Percentiles rank a stretch among this genome's conserved stretches.
phyloP scores from a whole-genome alignment of 116 monocot genomes.

The Iris pallida region DNA sequence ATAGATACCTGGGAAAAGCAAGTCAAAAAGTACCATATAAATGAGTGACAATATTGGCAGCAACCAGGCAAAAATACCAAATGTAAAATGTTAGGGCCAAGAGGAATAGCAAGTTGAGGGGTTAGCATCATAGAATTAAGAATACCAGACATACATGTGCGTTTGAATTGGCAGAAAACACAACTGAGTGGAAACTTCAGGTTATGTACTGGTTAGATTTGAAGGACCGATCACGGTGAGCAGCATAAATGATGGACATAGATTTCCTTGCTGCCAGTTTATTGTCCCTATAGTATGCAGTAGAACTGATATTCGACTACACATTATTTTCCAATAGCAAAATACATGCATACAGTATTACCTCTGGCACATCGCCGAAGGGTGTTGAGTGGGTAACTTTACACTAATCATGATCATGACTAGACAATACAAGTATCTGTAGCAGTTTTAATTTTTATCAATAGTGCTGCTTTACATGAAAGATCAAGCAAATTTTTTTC shows the following conservation, averaged over 20 bases:
- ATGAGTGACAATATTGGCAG: no score
- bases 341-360: conserved; percentile 17
- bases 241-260: conserved; percentile 96
- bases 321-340: background rate
- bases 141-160: no score
- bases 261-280: conserved; percentile 94
- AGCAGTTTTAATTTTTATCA: conserved; percentile 1
- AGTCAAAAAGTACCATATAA: no score
- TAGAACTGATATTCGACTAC: conserved; percentile 29
- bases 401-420: conserved; percentile 99
- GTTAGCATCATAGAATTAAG: no score
- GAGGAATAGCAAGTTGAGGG: no score
- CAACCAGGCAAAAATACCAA: no score
- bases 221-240: conserved; percentile 36
- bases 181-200: no score
- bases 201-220: conserved; percentile 37
- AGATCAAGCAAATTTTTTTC: no score
- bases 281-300: conserved; percentile 90
- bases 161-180: no score
- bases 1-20: no score
- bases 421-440: conserved; percentile 81
- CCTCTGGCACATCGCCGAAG: conserved; percentile 63
- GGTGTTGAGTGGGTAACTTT: conserved; percentile 65
- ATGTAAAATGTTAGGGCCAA: no score
- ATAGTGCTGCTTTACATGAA: background rate